Percentiles rank a stretch among this genome's conserved stretches.
Evolutionary conservation across 768 basidiomycete genomes (phyloP).

Genomic region (Hortiboletus campestris): DNA sequence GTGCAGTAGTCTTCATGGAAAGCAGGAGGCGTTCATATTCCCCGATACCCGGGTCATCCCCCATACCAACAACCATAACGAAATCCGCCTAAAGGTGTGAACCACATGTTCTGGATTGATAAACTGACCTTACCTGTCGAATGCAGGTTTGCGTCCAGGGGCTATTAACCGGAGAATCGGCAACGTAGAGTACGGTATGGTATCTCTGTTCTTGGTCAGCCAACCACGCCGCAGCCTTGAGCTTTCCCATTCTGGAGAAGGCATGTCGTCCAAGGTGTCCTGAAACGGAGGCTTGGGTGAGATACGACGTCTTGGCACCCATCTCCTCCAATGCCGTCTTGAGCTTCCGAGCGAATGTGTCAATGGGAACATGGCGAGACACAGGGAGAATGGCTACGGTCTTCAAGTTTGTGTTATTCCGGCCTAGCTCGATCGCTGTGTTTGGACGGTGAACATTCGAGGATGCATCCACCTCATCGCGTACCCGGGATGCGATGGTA

Average conservation of each 20-base stretch:
- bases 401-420: conserved; percentile 86
- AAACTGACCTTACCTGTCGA: conserved; percentile 60
- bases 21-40: conserved; percentile 93
- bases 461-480: conserved; percentile 73
- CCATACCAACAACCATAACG: conserved; percentile 92
- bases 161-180: conserved; percentile 90
- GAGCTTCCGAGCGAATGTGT: conserved; percentile 86
- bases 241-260: conserved; percentile 94
- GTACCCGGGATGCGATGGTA: conserved; percentile 90
- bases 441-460: conserved; percentile 50
- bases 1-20: conserved; percentile 96
- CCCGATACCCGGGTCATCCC: conserved; percentile 85
- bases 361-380: conserved; percentile 83
- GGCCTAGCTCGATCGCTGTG: conserved; percentile 57
- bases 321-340: conserved; percentile 86
- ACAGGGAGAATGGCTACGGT: conserved; percentile 92
- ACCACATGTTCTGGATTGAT: conserved; percentile 1
- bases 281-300: conserved; percentile 93
- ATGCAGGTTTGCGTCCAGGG: conserved; percentile 99
- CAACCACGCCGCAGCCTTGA: conserved; percentile 90
- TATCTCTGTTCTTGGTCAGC: conserved; percentile 95
- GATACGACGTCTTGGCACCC: conserved; percentile 88
- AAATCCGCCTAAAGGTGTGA: conserved; percentile 68
- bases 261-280: conserved; percentile 91
- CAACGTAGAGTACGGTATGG: conserved; percentile 92